Conservation (phyloP, 352 stramenopile species). For the Pythium aphanidermatum region DNA sequence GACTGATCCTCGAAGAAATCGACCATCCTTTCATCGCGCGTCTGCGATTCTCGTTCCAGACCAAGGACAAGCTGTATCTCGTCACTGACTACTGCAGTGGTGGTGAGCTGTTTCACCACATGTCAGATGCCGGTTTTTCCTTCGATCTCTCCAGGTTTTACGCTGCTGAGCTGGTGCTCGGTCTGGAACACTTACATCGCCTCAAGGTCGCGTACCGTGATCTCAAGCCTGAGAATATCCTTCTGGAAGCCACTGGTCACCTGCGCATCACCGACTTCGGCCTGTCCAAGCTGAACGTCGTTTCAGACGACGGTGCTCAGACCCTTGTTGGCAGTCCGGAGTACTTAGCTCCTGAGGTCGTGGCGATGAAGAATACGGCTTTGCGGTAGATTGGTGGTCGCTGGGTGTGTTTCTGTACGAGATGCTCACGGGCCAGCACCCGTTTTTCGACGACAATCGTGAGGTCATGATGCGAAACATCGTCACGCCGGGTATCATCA, state of each 20-base stretch:
- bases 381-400: constrained; percentile 91
- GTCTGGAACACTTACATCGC: constrained; percentile 94
- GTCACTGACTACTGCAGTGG: constrained; percentile 89
- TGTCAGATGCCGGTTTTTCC: constrained; percentile 84
- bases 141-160: constrained; percentile 90
- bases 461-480: constrained; percentile 86
- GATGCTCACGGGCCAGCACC: constrained; percentile 87
- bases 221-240: constrained; percentile 96
- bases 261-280: constrained; percentile 97
- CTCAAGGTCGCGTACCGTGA: constrained; percentile 96
- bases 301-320: constrained; percentile 60
- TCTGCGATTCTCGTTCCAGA: constrained; percentile 98
- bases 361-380: constrained; percentile 71
- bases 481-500: constrained; percentile 59
- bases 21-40: constrained; percentile 98
- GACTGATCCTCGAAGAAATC: constrained; percentile 96
- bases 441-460: constrained; percentile 85
- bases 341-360: constrained; percentile 87
- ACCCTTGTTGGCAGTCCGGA: constrained; percentile 81
- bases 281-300: constrained; percentile 69
- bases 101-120: constrained; percentile 98
- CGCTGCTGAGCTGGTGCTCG: constrained; percentile 92
- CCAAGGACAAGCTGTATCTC: constrained; percentile 83
- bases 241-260: constrained; percentile 87
- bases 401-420: constrained; percentile 88